phyloP scores from a whole-genome alignment of 495 filamentous ascomycete genomes.

The Staphylotrichum tortipilum region DNA sequence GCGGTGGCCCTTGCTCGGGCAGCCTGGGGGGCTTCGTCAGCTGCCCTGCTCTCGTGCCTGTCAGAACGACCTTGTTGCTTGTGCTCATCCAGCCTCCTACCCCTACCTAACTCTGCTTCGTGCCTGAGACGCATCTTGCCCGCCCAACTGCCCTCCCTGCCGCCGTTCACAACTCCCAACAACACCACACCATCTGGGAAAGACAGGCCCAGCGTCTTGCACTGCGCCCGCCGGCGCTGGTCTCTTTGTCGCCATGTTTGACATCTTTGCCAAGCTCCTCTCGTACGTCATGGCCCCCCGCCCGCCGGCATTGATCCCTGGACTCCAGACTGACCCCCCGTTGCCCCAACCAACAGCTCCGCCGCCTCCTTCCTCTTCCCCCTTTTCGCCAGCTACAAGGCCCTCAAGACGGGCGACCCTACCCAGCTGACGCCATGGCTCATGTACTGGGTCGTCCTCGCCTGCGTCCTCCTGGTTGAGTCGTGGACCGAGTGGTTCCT shows the following conservation, averaged over 20 bases:
- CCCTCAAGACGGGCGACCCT: constrained; percentile 84
- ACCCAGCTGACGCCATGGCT: constrained; percentile 94
- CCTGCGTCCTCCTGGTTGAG: constrained; percentile 72
- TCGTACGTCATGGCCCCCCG: constrained; percentile 49
- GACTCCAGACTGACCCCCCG: constrained; percentile 10
- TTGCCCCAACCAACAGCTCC: constrained; percentile 45
- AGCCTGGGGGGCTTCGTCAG: neutral
- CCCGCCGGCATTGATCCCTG: constrained; percentile 6
- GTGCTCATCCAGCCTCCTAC: neutral
- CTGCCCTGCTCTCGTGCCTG: constrained; percentile 1
- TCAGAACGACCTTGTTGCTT: neutral
- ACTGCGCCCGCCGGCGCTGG: no score
- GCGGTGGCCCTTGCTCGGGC: neutral
- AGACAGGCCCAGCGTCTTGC: neutral
- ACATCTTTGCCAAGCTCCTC: constrained; percentile 68
- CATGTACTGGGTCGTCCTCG: constrained; percentile 96
- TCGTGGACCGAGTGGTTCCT: constrained; percentile 81
- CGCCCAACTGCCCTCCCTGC: neutral
- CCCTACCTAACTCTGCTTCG: neutral
- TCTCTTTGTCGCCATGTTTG: constrained; percentile 54
- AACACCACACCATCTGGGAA: neutral
- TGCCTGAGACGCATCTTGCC: neutral
- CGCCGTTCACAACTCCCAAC: neutral
- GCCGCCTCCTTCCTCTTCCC: constrained; percentile 89
- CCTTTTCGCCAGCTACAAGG: constrained; percentile 96